Conservation (phyloP, 495 filamentous ascomycete genomes). For the Coniosporium apollinis region DNA sequence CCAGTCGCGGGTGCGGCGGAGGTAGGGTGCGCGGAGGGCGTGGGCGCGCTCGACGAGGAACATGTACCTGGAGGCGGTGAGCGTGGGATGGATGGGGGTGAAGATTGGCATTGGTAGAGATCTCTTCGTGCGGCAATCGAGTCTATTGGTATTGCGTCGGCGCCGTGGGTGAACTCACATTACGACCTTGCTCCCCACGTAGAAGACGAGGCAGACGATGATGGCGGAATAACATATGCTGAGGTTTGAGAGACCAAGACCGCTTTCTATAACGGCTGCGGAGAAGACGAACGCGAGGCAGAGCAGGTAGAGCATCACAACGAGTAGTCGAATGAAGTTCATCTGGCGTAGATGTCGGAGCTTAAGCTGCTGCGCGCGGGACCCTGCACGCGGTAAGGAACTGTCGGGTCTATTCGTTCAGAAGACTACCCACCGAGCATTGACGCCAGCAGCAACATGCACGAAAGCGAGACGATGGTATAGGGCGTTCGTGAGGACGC, state of each 20-base stretch:
- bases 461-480: constrained; percentile 1
- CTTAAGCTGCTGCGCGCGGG: constrained; percentile 9
- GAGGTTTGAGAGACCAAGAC: constrained; percentile 4
- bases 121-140: not conserved
- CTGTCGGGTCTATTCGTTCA: not conserved
- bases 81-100: not conserved
- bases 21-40: constrained; percentile 12
- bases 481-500: constrained; percentile 1
- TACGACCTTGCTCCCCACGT: constrained; percentile 18
- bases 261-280: constrained; percentile 9
- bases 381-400: constrained; percentile 7
- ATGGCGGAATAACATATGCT: constrained; percentile 16
- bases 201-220: constrained; percentile 21
- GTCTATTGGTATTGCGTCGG: too few species aligned
- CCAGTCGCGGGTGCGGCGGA: constrained; percentile 12
- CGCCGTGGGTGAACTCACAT: constrained; percentile 11
- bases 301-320: constrained; percentile 10
- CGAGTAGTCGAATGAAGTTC: constrained; percentile 13
- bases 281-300: constrained; percentile 12
- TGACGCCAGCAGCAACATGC: constrained; percentile 5
- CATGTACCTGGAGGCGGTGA: too few species aligned
- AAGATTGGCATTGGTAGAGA: constrained; percentile 1
- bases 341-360: constrained; percentile 6
- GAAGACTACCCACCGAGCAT: constrained; percentile 1
- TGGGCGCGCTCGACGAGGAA: constrained; percentile 25